Base-by-base conservation (phyloP, 108 stramenopile genomes). In the Skeletonema costatum region DNA sequence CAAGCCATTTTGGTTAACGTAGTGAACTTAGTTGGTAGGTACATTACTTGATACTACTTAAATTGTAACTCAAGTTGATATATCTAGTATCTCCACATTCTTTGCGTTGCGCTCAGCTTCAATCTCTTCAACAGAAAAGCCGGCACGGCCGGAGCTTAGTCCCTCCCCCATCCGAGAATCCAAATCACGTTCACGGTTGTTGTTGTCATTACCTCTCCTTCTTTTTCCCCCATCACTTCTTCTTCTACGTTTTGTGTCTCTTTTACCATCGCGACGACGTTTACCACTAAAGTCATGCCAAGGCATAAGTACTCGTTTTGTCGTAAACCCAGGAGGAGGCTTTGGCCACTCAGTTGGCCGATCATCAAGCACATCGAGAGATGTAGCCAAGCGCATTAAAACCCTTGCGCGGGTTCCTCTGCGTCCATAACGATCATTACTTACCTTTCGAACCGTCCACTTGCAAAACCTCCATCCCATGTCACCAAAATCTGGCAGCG, bases 381-480 rank as follows among this genome's bases (percentile, higher is more conserved):
- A 82, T 21, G 91, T 87, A 14, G 91, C 93, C 25, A 83, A 32
- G 17, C 93, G 86, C 82, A 92, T 80, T 30, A 94, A 71, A 30
- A 90, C 31, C 35, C 93, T 75, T 19, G 90, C 87, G 19, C 76
- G 86, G 3, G 90, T 94, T 33, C 91, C 91, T 35, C 80, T 67
- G 32, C 86, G 66, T 16, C 93, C 93, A 77, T 88, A 85, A 9
- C 86, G 75, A 72, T 94, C 93, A 70, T 90, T 88, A 68, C 83
- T 77, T 36, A 87, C 86, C 87, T 94, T 94, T 39, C 89, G 67
- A 42, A 94, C 70, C 30, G 91, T 87, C 56, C 71, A 77, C 58
- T 82, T 87, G 69, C 93, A 88, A 71, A 94, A 88, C 70, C 86
- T 75, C 93, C 93, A 94, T 29, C 87, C 88, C 88, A 92, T 90